Evolutionary conservation across 1,139 yeast genomes (phyloP), one percentile per base, ranked within the genome.

Genomic region (Taphrina flavorubra): DNA sequence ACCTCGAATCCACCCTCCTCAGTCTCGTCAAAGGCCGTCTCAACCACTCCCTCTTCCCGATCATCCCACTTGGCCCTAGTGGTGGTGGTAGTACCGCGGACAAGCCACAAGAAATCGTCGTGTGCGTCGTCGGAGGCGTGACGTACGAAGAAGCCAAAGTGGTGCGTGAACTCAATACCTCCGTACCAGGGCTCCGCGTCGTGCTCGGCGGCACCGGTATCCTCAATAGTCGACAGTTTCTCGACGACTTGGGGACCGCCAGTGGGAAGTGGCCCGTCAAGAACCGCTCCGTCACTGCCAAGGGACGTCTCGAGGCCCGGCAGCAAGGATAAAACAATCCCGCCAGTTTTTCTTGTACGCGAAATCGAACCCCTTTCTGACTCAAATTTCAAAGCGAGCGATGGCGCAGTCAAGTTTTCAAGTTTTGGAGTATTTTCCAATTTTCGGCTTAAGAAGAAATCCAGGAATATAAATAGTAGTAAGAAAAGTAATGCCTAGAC

Each of bases 61-160:
- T 34, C 10, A 1, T 36, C 10, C 31, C 31, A 2, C 4, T 25
- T 4, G 4, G 31, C 31, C 4, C 31, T 4, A 25, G 4, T 4
- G 31, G 31, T 25, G 61, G 56, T 8, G 10, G 10, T 13, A 81
- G 80, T 61, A 78, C 75, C 16, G 73, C 76, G 72, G 81, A 80
- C 70, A 77, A 82, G 62, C 83, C 90, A 0, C 95, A 89, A 75
- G 96, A 92, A 74, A 82, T 94, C 8, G 83, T 94, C 14, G 84
- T 94, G 1, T 94, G 89, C 76, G 81, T 92, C 70, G 86, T 91
- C 66, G 98, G 98, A 11, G 99, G 99, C 4, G 88, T 85, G 1
- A 94, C 98, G 0, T 92, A 86, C 76, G 98, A 92, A 77, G 99
- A 94, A 77, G 90, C 96, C 0, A 83, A 97, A 69, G 79, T 92